A percentile compares a stretch with the other conserved stretches of the same genome.
phyloP scores from a whole-genome alignment of 306 rosid genomes.

The Alnus rubra region DNA sequence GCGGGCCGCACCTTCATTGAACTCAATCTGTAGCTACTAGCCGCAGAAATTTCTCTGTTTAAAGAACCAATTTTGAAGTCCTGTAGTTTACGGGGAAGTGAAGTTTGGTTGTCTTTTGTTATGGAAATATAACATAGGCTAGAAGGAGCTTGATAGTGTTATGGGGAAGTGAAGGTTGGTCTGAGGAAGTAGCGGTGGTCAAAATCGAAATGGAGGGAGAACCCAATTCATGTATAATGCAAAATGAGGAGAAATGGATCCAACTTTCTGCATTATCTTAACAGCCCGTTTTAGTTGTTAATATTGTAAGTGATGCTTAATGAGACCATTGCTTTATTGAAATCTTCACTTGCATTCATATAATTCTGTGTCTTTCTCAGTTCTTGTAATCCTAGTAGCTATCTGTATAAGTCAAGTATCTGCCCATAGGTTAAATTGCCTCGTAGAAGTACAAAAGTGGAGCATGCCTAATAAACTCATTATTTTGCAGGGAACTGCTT shows the following conservation, averaged over 20 bases:
- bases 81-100: background rate
- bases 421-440: too few species aligned
- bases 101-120: background rate
- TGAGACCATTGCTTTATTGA: background rate
- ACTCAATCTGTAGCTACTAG: too few species aligned
- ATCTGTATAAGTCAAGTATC: background rate
- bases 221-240: background rate
- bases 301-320: background rate
- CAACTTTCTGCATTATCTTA: background rate
- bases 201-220: background rate
- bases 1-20: too few species aligned
- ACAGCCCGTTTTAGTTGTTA: background rate
- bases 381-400: background rate
- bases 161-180: background rate
- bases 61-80: background rate
- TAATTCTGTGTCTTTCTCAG: background rate
- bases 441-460: background rate
- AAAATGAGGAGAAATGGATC: background rate
- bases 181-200: background rate
- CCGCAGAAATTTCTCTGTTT: background rate
- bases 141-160: background rate
- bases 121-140: background rate
- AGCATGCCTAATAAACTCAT: constrained; percentile 17
- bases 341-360: background rate
- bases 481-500: constrained; percentile 71